phyloP scores from a whole-genome alignment of 2,329 filamentous ascomycete species.

The Aureobasidium namibiae region DNA sequence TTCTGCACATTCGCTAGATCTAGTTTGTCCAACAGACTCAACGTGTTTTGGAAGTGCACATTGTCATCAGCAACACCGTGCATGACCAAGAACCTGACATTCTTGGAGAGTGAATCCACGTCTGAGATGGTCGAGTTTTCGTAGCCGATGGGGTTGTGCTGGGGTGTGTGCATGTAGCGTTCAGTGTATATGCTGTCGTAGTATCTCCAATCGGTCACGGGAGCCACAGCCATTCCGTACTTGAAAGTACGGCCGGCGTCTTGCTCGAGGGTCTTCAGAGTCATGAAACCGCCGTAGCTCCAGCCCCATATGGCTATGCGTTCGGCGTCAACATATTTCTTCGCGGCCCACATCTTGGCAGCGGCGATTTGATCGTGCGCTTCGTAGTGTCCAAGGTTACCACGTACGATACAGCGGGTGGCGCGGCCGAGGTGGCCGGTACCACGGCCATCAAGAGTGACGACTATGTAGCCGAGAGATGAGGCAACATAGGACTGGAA shows the following conservation, averaged over 20 bases:
- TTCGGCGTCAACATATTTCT: constrained; percentile 71
- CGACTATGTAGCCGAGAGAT: constrained; percentile 80
- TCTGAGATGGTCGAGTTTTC: constrained; percentile 65
- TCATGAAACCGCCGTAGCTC: constrained; percentile 94
- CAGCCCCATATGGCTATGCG: constrained; percentile 95
- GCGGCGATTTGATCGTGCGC: constrained; percentile 85
- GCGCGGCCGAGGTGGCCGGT: constrained; percentile 85
- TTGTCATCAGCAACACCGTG: constrained; percentile 97
- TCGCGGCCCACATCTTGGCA: constrained; percentile 73
- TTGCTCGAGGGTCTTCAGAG: constrained; percentile 86
- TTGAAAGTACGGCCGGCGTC: constrained; percentile 85
- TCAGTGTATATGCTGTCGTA: constrained; percentile 93
- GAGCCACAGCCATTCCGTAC: constrained; percentile 96
- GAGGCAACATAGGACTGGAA: constrained; percentile 87
- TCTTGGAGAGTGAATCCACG: constrained; percentile 61
- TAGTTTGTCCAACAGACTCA: constrained; percentile 77
- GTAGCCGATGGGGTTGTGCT: constrained; percentile 73
- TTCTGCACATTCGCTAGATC: constrained; percentile 78
- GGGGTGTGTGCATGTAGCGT: constrained; percentile 92
- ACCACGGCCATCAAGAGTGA: constrained; percentile 88
- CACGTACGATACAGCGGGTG: constrained; percentile 72
- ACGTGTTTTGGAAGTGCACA: constrained; percentile 91
- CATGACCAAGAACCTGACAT: constrained; percentile 87
- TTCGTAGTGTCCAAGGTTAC: constrained; percentile 77
- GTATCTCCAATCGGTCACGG: constrained; percentile 96